Base-by-base conservation (phyloP, 345 rosid species). In the Abelmoschus esculentus region DNA sequence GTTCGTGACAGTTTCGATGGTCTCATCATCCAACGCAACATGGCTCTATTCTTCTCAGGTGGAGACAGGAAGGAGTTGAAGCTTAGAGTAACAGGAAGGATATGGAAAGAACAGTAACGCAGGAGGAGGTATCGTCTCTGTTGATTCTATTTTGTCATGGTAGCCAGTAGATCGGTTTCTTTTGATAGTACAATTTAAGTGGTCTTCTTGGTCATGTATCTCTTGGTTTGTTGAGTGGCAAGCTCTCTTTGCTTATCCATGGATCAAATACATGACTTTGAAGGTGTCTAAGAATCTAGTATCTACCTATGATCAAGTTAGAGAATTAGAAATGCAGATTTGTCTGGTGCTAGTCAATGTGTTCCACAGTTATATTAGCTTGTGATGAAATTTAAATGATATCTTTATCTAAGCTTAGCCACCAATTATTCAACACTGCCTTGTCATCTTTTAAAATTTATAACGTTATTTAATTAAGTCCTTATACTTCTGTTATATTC, bases 11-110 rank as follows among this genome's bases (percentile, higher is more conserved):
- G 53, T 47, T 47, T 47, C 17, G 53, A 14, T 46, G 50, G 96
- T 17, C 89, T 90, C 34, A 87, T 90, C 19, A 90, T 90, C 66
- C 96, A 87, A 22, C 85, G 96, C 60, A 90, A 79, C 73, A 87
- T 87, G 90, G 90, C 96, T 14, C 84, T 90, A 38, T 90, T 87
- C 83, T 87, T 90, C 81, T 87, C 96, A 0, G 92, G 96, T 3
- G 92, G 92, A 15, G 96, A 90, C 72, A 72, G 92, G 78, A 86
- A 87, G 69, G 96, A 87, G 62, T 73, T 87, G 75, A 90, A 90
- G 80, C 96, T 87, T 44, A 74, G 96, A 77, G 96, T 90, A 54
- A 83, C 96, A 0, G 96, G 96, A 49, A 77, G 96, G 56, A 90
- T 90, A 50, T 90, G 96, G 96, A 90, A 86, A 81, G 96, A 90